Evolutionary conservation across 257 asterid genomes (phyloP).

Genomic region (Przewalskia tangutica): DNA sequence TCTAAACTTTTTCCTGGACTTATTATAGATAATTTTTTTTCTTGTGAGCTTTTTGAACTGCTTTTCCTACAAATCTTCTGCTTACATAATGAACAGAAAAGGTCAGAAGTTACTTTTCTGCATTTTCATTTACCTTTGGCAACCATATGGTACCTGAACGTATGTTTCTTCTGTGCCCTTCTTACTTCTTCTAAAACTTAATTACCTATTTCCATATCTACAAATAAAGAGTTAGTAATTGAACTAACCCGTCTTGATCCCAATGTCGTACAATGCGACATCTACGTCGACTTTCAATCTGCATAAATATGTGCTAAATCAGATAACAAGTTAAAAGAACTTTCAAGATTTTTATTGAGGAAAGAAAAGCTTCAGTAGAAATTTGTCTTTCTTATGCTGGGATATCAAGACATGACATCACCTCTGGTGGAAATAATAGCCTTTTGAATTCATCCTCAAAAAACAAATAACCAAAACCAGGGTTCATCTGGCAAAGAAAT

Average conservation of each 20-base stretch:
- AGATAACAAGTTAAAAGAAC: not conserved
- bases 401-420: not conserved
- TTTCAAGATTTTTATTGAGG: not conserved
- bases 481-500: not conserved
- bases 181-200: not conserved
- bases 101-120: not conserved
- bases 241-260: constrained; percentile 94
- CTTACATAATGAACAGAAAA: not conserved
- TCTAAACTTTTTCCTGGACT: not conserved
- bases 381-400: not conserved
- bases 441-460: not conserved
- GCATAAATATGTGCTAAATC: constrained; percentile 17
- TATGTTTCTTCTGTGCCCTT: not conserved
- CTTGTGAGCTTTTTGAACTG: not conserved
- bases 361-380: not conserved
- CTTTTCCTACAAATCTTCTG: not conserved
- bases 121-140: not conserved
- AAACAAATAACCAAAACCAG: not conserved
- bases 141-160: not conserved
- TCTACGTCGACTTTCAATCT: constrained; percentile 96
- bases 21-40: not conserved
- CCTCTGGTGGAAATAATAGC: not conserved
- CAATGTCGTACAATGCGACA: constrained; percentile 63
- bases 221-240: not conserved
- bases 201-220: not conserved